These are phyloP conservation scores for Thelephora ganbajun DNA, from an alignment of 768 basidiomycete species.

Conservation along the genomic window DNA sequence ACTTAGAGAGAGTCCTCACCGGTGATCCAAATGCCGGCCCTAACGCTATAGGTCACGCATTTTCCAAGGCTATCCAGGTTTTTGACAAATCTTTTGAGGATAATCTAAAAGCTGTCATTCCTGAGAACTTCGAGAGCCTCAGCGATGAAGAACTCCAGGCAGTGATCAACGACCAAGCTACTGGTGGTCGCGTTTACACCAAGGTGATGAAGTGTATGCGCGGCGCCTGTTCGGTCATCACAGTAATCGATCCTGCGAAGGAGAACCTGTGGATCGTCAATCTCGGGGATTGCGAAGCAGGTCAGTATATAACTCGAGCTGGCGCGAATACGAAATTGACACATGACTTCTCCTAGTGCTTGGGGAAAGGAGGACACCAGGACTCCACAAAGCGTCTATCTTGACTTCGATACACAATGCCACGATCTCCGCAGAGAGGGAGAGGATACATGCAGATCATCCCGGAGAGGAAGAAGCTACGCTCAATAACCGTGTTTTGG, in stretches of 20 bases:
- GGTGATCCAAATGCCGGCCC: too few relatives aligned
- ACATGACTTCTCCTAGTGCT: conserved; percentile 22
- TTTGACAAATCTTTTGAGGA: too few relatives aligned
- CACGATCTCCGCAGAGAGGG: conserved; percentile 25
- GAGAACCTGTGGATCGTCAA: conserved; percentile 40
- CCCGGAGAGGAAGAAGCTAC: conserved; percentile 31
- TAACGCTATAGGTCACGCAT: too few relatives aligned
- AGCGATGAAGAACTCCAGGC: too few relatives aligned
- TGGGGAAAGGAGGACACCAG: conserved; percentile 20
- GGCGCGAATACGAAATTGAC: background rate
- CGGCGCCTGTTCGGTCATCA: conserved; percentile 35
- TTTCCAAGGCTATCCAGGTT: too few relatives aligned
- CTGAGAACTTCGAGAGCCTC: too few relatives aligned
- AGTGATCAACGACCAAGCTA: conserved; percentile 14
- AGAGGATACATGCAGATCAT: conserved; percentile 28
- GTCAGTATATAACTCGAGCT: conserved; percentile 16
- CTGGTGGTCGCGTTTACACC: conserved; percentile 20
- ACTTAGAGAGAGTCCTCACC: too few relatives aligned
- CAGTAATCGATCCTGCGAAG: conserved; percentile 28
- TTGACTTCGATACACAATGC: conserved; percentile 40
- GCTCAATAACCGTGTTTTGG: conserved; percentile 31
- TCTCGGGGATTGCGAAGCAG: conserved; percentile 41
- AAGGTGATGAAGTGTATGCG: conserved; percentile 32
- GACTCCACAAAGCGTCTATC: conserved; percentile 24
- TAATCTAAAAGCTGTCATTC: too few relatives aligned